Percentiles rank a stretch among this genome's conserved stretches.
phyloP scores from a whole-genome alignment of 176 grass and related monocot genomes.

The Avena eriantha region DNA sequence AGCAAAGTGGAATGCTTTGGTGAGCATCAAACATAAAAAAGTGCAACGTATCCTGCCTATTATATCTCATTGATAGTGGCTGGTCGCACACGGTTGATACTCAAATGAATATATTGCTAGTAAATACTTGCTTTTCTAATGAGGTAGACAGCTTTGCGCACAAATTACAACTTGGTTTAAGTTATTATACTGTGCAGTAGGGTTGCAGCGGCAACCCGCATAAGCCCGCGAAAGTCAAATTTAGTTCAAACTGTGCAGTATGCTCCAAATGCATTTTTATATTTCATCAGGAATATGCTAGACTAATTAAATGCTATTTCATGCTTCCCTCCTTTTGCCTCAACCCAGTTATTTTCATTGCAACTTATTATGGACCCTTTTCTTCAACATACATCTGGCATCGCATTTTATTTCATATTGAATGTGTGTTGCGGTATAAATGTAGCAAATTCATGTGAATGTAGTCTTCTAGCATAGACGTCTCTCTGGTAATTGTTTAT shows the following conservation, averaged over 20 bases:
- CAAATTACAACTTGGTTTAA: neutral
- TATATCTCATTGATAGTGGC: neutral
- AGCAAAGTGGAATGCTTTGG: neutral
- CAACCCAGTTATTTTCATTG: neutral
- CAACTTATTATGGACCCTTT: constrained; percentile 1
- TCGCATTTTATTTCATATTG: neutral
- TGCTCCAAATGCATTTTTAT: neutral
- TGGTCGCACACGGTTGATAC: too few species aligned
- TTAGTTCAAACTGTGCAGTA: neutral
- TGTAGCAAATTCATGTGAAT: neutral
- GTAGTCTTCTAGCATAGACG: constrained; percentile 3
- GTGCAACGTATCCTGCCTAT: neutral
- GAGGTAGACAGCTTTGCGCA: neutral
- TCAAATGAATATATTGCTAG: too few species aligned
- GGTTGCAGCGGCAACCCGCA: too few species aligned
- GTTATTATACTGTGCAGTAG: neutral
- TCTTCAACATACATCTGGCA: neutral
- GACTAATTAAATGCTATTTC: neutral
- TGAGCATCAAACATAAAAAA: neutral
- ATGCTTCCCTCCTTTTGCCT: neutral
- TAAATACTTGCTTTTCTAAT: too few species aligned
- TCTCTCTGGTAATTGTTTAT: neutral
- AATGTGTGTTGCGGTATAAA: neutral
- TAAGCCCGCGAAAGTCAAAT: too few species aligned
- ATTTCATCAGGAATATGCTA: neutral